Evolutionary conservation across 176 grass and related monocot species (phyloP).

Genomic region (Puccinellia tenuiflora): DNA sequence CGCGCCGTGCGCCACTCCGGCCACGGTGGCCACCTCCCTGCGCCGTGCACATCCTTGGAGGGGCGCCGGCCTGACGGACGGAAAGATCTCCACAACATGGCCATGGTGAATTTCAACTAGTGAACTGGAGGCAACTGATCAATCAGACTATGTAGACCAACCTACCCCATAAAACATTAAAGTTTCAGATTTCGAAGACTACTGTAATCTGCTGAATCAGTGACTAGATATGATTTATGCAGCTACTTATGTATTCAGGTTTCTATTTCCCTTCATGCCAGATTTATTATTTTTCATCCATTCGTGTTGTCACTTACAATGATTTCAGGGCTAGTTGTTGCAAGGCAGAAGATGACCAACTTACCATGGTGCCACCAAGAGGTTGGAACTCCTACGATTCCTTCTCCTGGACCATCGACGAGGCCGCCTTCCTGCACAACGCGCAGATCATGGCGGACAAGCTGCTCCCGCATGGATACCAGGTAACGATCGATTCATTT

Average conservation of each 20-base stretch:
- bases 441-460: slow-evolving; percentile 61
- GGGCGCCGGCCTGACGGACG: too few relatives aligned
- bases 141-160: too few relatives aligned
- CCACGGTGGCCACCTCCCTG: too few relatives aligned
- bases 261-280: not conserved
- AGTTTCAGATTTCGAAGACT: not conserved
- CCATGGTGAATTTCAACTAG: too few relatives aligned
- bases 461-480: slow-evolving; percentile 57
- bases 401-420: slow-evolving; percentile 78
- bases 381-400: slow-evolving; percentile 97
- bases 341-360: not conserved
- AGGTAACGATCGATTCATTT: slow-evolving; percentile 39
- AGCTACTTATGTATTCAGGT: not conserved
- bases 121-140: too few relatives aligned
- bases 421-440: slow-evolving; percentile 63
- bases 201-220: not conserved
- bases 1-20: too few relatives aligned
- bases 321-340: not conserved
- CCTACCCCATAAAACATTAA: not conserved
- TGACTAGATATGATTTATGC: not conserved
- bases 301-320: not conserved
- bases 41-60: too few relatives aligned
- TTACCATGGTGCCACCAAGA: slow-evolving; percentile 52
- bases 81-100: too few relatives aligned
- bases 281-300: not conserved